Conservation (phyloP, 345 rosid species). For the Litchi chinensis region DNA sequence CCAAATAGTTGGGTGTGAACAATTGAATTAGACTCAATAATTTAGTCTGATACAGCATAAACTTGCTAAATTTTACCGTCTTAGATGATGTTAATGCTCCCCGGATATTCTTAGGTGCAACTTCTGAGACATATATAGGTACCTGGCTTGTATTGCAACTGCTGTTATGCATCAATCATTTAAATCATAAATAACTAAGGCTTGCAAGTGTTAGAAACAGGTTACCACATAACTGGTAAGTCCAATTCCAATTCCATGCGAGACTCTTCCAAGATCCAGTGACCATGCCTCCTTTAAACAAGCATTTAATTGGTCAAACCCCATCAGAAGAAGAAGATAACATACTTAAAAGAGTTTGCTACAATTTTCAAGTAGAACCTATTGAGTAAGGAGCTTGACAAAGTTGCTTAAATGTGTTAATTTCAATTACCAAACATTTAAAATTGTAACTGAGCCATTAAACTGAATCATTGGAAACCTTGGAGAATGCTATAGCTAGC, state of each 20-base stretch:
- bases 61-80: conserved; percentile 16
- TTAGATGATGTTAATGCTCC: conserved; percentile 20
- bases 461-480: conserved; percentile 30
- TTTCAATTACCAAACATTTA: no score
- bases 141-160: background rate
- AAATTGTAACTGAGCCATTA: background rate
- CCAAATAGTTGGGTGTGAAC: background rate
- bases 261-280: conserved; percentile 43
- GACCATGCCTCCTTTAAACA: conserved; percentile 37
- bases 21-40: background rate
- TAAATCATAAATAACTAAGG: background rate
- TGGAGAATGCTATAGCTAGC: conserved; percentile 49
- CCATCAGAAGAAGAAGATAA: no score
- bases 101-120: conserved; percentile 6
- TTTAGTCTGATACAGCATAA: background rate
- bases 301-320: background rate
- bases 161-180: background rate
- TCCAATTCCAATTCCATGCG: conserved; percentile 41
- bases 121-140: conserved; percentile 8
- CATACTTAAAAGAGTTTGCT: no score
- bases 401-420: background rate
- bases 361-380: no score
- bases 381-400: no score
- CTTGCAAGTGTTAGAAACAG: background rate
- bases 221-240: conserved; percentile 44